A percentile compares a stretch with the other conserved stretches of the same genome.
Evolutionary conservation across 169 alveolate genomes (phyloP).

Genomic region (Besnoitia besnoiti): DNA sequence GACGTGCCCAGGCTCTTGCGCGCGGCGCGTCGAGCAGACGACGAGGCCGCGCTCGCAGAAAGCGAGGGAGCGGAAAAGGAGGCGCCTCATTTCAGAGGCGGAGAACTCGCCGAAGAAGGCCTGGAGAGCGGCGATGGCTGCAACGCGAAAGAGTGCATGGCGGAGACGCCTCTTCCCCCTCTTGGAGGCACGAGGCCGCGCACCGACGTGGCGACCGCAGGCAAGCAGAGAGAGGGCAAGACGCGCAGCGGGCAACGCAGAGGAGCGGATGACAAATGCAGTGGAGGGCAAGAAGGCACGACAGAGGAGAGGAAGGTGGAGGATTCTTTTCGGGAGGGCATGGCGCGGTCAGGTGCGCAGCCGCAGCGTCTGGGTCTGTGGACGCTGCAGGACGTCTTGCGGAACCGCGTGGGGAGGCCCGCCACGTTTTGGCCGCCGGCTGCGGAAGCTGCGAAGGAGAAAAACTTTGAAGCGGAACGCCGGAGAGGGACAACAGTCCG

Average conservation of each 20-base stretch:
- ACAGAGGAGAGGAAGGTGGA: neutral
- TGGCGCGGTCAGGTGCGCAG: too few species aligned
- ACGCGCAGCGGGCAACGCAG: neutral
- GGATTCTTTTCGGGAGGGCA: too few species aligned
- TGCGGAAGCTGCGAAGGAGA: neutral
- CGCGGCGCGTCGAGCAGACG: neutral
- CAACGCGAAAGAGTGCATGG: too few species aligned
- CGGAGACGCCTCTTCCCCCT: too few species aligned
- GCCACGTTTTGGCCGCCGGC: constrained; percentile 41
- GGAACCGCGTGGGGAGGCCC: constrained; percentile 58
- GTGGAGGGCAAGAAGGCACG: neutral
- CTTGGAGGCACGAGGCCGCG: too few species aligned
- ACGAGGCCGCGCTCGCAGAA: neutral
- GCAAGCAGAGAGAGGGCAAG: too few species aligned
- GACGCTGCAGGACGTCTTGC: constrained; percentile 49
- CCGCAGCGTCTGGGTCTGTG: too few species aligned
- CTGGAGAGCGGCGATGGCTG: too few species aligned
- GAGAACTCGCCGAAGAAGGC: too few species aligned
- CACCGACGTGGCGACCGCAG: too few species aligned
- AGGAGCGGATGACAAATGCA: neutral
- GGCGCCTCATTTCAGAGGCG: neutral
- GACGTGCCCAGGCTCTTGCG: constrained; percentile 1
- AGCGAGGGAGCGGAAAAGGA: neutral
- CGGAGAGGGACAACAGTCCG: neutral
- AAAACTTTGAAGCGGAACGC: neutral